Evolutionary conservation across 768 basidiomycete genomes (phyloP).

Genomic region (Boletus eberwhitei): DNA sequence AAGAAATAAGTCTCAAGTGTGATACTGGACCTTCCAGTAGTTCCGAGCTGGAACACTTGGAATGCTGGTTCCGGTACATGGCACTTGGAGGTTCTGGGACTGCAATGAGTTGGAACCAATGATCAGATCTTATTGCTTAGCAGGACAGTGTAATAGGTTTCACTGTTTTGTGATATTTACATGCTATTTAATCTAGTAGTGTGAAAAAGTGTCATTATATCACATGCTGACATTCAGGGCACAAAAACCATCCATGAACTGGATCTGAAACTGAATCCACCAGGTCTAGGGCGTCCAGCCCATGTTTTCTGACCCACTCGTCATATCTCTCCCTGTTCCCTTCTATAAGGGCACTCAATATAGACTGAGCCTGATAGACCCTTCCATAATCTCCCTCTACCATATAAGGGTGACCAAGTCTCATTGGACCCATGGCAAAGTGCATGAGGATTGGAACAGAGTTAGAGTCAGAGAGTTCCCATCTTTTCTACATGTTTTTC

Average conservation of each 20-base stretch:
- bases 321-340: background rate
- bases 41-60: too few relatives aligned
- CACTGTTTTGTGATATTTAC: too few relatives aligned
- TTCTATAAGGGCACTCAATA: background rate
- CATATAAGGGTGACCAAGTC: background rate
- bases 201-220: too few relatives aligned
- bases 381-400: background rate
- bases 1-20: too few relatives aligned
- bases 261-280: background rate
- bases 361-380: conserved; percentile 8
- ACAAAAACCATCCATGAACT: too few relatives aligned
- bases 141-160: rapidly evolving
- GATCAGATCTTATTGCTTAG: too few relatives aligned
- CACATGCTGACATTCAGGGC: too few relatives aligned
- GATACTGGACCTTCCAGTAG: too few relatives aligned
- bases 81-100: too few relatives aligned
- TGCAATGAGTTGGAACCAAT: too few relatives aligned
- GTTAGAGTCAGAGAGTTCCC: background rate
- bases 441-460: background rate
- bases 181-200: too few relatives aligned
- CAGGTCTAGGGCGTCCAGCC: background rate
- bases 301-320: background rate
- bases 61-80: too few relatives aligned
- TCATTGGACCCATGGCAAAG: background rate
- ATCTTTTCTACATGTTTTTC: background rate